Percentiles rank a stretch among this genome's conserved stretches.
These are phyloP conservation scores for Mycena olivaceomarginata DNA, from an alignment of 768 basidiomycete genomes.

Conservation along the genomic window DNA sequence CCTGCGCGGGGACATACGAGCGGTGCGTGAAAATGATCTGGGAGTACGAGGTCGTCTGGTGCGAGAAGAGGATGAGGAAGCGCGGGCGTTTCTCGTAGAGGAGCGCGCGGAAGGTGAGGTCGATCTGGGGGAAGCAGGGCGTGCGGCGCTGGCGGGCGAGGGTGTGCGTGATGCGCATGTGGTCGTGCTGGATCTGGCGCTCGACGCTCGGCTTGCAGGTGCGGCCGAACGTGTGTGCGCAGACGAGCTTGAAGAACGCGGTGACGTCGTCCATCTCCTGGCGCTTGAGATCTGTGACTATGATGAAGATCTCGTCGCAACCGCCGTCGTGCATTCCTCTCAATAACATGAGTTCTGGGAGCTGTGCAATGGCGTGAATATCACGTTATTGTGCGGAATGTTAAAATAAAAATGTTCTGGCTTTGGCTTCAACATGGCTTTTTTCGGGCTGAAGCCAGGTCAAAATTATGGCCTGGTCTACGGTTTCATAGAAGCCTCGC, in stretches of 20 bases:
- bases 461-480: no score
- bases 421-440: background rate
- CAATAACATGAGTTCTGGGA: slow-evolving; percentile 87
- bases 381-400: slow-evolving; percentile 28
- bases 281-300: slow-evolving; percentile 86
- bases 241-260: slow-evolving; percentile 86
- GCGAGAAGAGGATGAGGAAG: slow-evolving; percentile 87
- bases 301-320: slow-evolving; percentile 87
- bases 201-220: slow-evolving; percentile 81
- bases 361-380: slow-evolving; percentile 58
- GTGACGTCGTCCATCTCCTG: slow-evolving; percentile 90
- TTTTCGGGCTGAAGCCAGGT: no score
- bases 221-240: slow-evolving; percentile 77
- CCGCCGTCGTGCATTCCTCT: slow-evolving; percentile 89
- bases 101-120: slow-evolving; percentile 85
- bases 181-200: slow-evolving; percentile 81
- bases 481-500: no score
- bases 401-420: background rate
- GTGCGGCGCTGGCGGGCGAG: slow-evolving; percentile 82
- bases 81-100: slow-evolving; percentile 86
- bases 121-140: slow-evolving; percentile 90
- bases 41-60: slow-evolving; percentile 87
- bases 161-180: slow-evolving; percentile 82
- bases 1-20: slow-evolving; percentile 81
- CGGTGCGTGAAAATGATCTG: slow-evolving; percentile 88